These are phyloP conservation scores for Rosa chinensis DNA, from an alignment of 306 rosid genomes.

Conservation along the genomic window DNA sequence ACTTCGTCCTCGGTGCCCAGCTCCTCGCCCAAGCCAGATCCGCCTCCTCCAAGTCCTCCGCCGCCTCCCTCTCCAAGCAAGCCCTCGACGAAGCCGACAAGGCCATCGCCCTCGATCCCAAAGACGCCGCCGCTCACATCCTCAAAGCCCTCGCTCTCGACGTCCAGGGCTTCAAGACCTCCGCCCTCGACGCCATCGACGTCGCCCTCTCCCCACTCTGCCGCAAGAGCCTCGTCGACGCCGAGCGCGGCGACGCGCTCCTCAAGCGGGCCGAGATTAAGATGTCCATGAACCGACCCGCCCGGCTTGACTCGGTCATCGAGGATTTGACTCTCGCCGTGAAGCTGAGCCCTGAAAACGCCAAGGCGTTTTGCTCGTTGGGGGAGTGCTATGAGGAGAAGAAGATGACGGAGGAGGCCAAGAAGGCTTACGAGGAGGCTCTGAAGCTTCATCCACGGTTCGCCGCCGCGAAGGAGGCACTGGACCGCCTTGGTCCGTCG, in stretches of 20 bases:
- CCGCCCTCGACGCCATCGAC: constrained; percentile 78
- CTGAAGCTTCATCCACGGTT: constrained; percentile 49
- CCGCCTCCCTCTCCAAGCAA: constrained; percentile 39
- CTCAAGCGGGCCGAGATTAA: constrained; percentile 76
- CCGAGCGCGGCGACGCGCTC: constrained; percentile 77
- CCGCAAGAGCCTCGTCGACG: constrained; percentile 43
- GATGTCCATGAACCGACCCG: constrained; percentile 42
- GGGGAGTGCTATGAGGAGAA: constrained; percentile 79
- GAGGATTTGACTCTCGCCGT: constrained; percentile 61
- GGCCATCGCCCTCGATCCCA: constrained; percentile 70
- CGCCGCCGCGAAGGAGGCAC: constrained; percentile 52
- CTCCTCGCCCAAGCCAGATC: constrained; percentile 61
- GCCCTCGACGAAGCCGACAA: constrained; percentile 65
- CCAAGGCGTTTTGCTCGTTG: constrained; percentile 53
- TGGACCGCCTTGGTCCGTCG: constrained; percentile 46
- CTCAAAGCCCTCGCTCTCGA: constrained; percentile 73
- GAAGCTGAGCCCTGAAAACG: constrained; percentile 52
- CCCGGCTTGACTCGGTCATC: constrained; percentile 55
- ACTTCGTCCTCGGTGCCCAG: constrained; percentile 87
- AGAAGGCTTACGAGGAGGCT: constrained; percentile 70
- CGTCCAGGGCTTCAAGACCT: constrained; percentile 65
- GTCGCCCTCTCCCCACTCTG: constrained; percentile 76
- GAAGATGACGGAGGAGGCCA: constrained; percentile 70
- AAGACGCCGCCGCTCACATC: constrained; percentile 83
- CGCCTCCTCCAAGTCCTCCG: constrained; percentile 35